These are phyloP conservation scores for Durusdinium trenchii DNA, from an alignment of 73 alveolate species.

Conservation along the genomic window DNA sequence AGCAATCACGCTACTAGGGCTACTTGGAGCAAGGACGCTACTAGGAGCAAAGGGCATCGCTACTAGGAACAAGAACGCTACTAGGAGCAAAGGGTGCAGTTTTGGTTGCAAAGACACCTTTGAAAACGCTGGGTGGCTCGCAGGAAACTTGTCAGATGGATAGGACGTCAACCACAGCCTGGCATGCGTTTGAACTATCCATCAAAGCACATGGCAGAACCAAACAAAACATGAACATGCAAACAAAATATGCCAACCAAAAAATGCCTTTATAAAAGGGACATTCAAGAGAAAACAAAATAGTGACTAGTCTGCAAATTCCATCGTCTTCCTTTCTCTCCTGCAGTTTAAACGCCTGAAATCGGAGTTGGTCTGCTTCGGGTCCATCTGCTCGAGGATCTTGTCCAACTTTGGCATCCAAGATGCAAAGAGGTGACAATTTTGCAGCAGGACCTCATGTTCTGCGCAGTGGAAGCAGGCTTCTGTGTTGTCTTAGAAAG, in stretches of 20 bases:
- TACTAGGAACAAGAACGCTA: background rate
- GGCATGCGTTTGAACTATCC: conserved; percentile 16
- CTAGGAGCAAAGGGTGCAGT: background rate
- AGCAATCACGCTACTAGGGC: background rate
- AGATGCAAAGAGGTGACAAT: conserved; percentile 99
- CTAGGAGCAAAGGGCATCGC: background rate
- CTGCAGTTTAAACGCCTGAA: background rate
- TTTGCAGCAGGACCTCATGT: conserved; percentile 97
- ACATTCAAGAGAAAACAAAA: too few species aligned
- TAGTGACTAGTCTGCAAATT: background rate
- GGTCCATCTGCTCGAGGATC: conserved; percentile 92
- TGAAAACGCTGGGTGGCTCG: too few species aligned
- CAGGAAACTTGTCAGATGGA: conserved; percentile 99
- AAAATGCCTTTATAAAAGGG: background rate
- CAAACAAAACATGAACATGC: background rate
- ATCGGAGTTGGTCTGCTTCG: conserved; percentile 54
- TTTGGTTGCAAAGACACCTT: background rate
- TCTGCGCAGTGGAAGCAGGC: too few species aligned
- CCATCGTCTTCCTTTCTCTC: background rate
- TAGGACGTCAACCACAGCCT: conserved; percentile 99
- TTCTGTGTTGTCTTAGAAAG: too few species aligned
- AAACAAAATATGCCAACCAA: background rate
- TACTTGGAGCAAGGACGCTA: background rate
- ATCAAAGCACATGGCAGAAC: background rate
- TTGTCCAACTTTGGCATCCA: conserved; percentile 99